Percentiles rank a stretch among this genome's conserved stretches.
phyloP scores from a whole-genome alignment of 2,329 filamentous ascomycete genomes.

The Phaeosphaeriaceae sp. region DNA sequence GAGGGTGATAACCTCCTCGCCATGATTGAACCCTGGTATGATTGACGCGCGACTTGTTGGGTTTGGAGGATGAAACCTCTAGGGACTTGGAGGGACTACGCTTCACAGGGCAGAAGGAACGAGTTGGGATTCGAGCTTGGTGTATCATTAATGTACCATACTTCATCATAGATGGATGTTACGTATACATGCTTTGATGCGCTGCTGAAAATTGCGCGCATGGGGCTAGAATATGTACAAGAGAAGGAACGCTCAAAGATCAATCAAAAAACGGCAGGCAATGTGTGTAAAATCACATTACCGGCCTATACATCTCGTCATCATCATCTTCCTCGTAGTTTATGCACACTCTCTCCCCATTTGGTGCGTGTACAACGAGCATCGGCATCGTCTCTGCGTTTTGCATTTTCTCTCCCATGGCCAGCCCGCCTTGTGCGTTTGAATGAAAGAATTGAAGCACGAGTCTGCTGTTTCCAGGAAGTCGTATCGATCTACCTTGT shows the following conservation, averaged over 20 bases:
- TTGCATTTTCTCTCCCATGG: conserved; percentile 34
- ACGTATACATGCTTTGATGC: conserved; percentile 7
- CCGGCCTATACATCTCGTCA: conserved; percentile 40
- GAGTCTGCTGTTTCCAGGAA: conserved; percentile 27
- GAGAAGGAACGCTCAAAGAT: conserved; percentile 3
- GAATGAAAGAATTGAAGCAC: conserved; percentile 27
- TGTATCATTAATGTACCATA: conserved; percentile 10
- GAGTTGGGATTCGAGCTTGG: background rate
- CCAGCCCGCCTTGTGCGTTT: conserved; percentile 1
- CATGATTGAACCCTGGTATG: background rate
- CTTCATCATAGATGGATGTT: conserved; percentile 18
- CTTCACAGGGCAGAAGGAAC: background rate
- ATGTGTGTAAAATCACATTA: conserved; percentile 35
- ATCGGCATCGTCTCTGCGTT: conserved; percentile 28
- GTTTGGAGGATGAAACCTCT: conserved; percentile 13
- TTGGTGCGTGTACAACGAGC: conserved; percentile 20
- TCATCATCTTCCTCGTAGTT: conserved; percentile 40
- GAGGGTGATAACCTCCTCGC: background rate
- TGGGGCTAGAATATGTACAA: conserved; percentile 11
- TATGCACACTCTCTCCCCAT: conserved; percentile 29
- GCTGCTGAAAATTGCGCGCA: conserved; percentile 25
- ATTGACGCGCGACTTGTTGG: background rate
- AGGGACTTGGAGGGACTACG: conserved; percentile 2
- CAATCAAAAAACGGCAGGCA: conserved; percentile 6
- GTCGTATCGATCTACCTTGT: conserved; percentile 11